Evolutionary conservation across 768 basidiomycete genomes (phyloP).

Genomic region (Suillus tomentosus): DNA sequence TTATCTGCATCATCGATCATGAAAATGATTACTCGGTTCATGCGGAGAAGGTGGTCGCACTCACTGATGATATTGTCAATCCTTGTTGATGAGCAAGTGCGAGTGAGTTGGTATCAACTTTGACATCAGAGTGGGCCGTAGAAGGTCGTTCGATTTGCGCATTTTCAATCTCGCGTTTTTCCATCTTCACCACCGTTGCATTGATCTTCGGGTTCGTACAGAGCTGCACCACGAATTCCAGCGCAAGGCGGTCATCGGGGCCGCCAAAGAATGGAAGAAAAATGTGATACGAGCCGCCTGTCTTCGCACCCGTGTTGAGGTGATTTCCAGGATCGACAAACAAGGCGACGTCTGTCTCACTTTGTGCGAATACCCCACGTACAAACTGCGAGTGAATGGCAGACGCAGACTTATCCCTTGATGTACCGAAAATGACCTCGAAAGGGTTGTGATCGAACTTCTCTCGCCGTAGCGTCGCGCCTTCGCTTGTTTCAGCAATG

Average conservation of each 20-base stretch:
- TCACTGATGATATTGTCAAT: conserved; percentile 53
- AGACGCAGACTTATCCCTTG: conserved; percentile 44
- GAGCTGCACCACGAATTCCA: conserved; percentile 83
- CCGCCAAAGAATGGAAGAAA: conserved; percentile 95
- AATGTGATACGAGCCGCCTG: conserved; percentile 55
- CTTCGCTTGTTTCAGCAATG: conserved; percentile 5
- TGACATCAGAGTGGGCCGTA: conserved; percentile 27
- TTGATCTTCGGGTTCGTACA: conserved; percentile 66
- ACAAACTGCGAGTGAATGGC: conserved; percentile 81
- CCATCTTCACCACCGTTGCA: conserved; percentile 75
- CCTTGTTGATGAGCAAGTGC: conserved; percentile 17
- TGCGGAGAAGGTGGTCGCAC: conserved; percentile 18
- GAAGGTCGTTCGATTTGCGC: conserved; percentile 23
- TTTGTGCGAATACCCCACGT: conserved; percentile 73
- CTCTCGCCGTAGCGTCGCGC: conserved; percentile 16
- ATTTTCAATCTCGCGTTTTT: conserved; percentile 44
- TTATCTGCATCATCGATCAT: conserved; percentile 19
- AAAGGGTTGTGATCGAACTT: conserved; percentile 59
- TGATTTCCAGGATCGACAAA: conserved; percentile 70
- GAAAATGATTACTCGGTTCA: not conserved
- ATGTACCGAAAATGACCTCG: conserved; percentile 57
- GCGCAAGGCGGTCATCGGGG: conserved; percentile 85
- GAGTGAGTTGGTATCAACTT: conserved; percentile 29
- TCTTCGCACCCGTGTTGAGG: conserved; percentile 21
- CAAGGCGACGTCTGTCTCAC: conserved; percentile 75